Evolutionary conservation across 179 eudicot species (phyloP), one percentile per base, ranked within the genome.

Genomic region (Beta corolliflora): DNA sequence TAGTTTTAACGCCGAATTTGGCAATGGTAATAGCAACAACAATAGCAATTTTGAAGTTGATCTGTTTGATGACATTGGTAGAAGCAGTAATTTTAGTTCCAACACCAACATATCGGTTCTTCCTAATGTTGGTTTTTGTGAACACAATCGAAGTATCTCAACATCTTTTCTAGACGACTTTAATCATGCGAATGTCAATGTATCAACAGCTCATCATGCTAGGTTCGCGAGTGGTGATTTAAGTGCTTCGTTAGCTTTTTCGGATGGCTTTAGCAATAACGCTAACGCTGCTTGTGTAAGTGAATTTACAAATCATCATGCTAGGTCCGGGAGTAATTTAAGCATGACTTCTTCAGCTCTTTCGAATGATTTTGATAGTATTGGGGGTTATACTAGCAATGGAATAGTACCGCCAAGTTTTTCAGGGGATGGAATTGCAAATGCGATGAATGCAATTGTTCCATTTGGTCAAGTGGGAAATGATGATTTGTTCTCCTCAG

Each of bases 401-500:
- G 45, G 64, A 46, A 7, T 48, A 29, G 72, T 73, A 16, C 48
- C 21, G n/a, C 76, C 76, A 25, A 59, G 45, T 53, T 79, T 23
- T 25, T 44, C 52, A 2, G 52, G 36, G 45, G 55, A 83, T 45
- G 63, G 12, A 36, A 67, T 5, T 59, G 75, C 72, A 6, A 82
- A 75, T 69, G 18, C 77, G 0, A 73, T 67, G 77, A 83, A 69
- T 18, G 83, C 85, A 50, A 77, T 86, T 14, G 88, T 86, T 21
- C 84, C 80, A 15, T 75, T 74, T 75, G 77, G 65, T 44, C 77
- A 79, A 19, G 79, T n/a, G 0, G 65, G 48, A 16, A 60, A 48
- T 15, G 78, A 75, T 2, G 81, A 86, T 14, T 69, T 48, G 23
- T 80, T 80, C 58, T 78, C 85, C 7, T 13, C 82, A 18, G 83